phyloP scores from a whole-genome alignment of 768 basidiomycete genomes.

The Boletus rubroflammeus region DNA sequence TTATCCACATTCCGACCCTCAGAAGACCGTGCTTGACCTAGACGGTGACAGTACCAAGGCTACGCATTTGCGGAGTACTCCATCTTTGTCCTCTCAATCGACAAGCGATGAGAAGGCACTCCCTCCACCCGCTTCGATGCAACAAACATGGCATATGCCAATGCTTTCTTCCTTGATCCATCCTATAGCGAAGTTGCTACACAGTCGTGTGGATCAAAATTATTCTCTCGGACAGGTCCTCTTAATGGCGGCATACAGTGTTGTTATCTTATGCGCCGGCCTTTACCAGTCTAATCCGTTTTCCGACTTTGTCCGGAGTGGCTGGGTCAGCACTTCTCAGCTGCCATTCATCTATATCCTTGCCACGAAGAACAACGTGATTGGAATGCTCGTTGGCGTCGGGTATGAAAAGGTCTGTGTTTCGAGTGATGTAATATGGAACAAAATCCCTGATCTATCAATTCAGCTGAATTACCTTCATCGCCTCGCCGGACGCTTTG shows the following conservation, averaged over 20 bases:
- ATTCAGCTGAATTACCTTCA: conserved; percentile 71
- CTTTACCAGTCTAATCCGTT: conserved; percentile 52
- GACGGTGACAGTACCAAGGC: conserved; percentile 13
- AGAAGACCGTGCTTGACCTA: conserved; percentile 13
- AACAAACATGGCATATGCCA: conserved; percentile 32
- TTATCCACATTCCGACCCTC: conserved; percentile 11
- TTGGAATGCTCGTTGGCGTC: conserved; percentile 53
- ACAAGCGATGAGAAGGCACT: conserved; percentile 12
- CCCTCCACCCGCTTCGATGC: conserved; percentile 1
- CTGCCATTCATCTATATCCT: conserved; percentile 61
- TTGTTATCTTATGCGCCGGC: conserved; percentile 42
- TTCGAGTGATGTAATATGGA: not conserved
- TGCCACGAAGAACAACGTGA: conserved; percentile 66
- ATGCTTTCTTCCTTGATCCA: conserved; percentile 41
- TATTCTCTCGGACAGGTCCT: conserved; percentile 51
- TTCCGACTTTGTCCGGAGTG: conserved; percentile 45
- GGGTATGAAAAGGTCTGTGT: conserved; percentile 63
- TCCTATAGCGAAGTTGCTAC: conserved; percentile 40
- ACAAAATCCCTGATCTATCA: not conserved
- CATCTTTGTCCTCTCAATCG: not conserved
- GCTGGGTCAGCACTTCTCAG: conserved; percentile 54
- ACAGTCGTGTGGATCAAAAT: conserved; percentile 42
- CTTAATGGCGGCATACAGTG: conserved; percentile 45
- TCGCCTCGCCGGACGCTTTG: conserved; percentile 56
- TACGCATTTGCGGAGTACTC: conserved; percentile 1